Evolutionary conservation across 1,139 yeast species (phyloP), one percentile per base, ranked within the genome.

Genomic region (Saccharomyces hybrid): DNA sequence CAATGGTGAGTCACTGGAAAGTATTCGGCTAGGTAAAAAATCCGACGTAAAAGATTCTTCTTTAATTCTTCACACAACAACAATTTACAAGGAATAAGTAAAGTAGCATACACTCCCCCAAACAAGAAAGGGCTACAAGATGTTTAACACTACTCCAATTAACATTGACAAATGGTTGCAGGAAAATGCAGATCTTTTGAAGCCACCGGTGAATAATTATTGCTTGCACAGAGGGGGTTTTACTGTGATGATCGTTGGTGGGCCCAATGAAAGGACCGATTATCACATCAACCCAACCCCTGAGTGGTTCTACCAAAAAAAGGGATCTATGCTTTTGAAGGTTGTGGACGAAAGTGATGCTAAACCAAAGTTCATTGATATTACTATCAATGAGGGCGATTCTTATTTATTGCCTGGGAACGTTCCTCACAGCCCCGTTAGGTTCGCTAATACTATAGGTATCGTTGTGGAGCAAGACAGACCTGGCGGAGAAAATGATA

Each of bases 211-310:
- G 28, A 90, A 89, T 72, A 91, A 91, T 69, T 91, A 73, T 71
- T 88, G 97, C 66, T 81, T 90, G 34, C 96, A 91, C 68, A 78
- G 90, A 51, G 96, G 95, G 2, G 97, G 97, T 0, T 88, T 88
- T 66, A 90, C 97, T 0, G 88, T 89, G 48, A 91, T 91, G 97
- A 77, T 82, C 51, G 96, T 91, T 2, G 97, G 97, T 6, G 98
- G 97, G 0, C 97, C 97, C 1, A 91, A 91, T 69, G 95, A 85
- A 65, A 78, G 97, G 58, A 89, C 96, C 0, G 97, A 91, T 68
- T 91, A 88, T 70, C 98, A 91, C 67, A 81, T 91, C 53, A 91
- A 91, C 66, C 95, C 88, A 64, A 91, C 97, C 0, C 97, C 97
- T 0, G 97, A 90, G 66, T 91, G 90, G 80, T 91, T 91, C 70